Evolutionary conservation across 257 asterid species (phyloP), one percentile per base, ranked within the genome.

Genomic region (Rehmannia glutinosa): DNA sequence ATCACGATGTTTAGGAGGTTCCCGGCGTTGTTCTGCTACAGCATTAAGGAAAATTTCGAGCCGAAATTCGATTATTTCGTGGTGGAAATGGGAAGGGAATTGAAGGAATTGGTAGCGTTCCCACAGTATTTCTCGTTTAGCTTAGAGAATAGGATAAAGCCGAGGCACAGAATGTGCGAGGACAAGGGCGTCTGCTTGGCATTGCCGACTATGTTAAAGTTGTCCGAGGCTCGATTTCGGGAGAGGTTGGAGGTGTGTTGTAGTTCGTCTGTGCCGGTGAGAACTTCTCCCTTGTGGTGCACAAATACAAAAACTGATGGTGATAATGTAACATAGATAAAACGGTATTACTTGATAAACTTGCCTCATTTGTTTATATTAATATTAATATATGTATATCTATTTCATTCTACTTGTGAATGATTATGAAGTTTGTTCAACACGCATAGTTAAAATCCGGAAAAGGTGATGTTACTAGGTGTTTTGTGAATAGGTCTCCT

Each of bases 121-220:
- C 96, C 99, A 12, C 99, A 93, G 46, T 93, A 86, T 50, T 93
- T 93, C 72, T 93, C 97, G 1, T 93, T 84, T 71, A 93, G 99
- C 71, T 83, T 93, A 64, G 95, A 90, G 81, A 88, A 83, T 68
- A 70, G 97, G 88, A 88, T 90, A 8, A 90, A 90, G 61, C 86
- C 84, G 21, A 82, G 98, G 79, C 96, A 92, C 77, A 72, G 71
- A 69, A 57, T 78, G 80, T 92, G 98, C 47, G 86, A 84, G 75
- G 98, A 90, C 67, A 92, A 73, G 30, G 88, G 90, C n/a, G 83
- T 84, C 39, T 89, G 82, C 77, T 76, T 85, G 83, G 80, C 94
- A n/a, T 73, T 92, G 85, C 87, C 96, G 27, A 74, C 86, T 23
- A 83, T 90, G 98, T 72, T 92, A 83, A 92, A 90, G 80, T 65